A percentile compares a stretch with the other conserved stretches of the same genome.
phyloP scores from a whole-genome alignment of 129 eudicot species.

The Tanacetum coccineum region DNA sequence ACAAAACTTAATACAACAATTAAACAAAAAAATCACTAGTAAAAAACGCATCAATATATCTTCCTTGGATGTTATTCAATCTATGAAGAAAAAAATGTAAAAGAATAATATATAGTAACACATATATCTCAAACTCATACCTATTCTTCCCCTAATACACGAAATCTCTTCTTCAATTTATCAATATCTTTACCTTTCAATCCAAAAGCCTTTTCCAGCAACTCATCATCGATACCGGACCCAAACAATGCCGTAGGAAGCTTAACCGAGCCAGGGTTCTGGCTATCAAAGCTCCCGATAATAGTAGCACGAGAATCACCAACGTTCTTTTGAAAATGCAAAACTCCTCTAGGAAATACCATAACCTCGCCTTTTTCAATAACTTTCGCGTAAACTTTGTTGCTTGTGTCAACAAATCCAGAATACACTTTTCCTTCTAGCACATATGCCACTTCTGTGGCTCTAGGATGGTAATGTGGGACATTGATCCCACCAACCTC shows the following conservation, averaged over 20 bases:
- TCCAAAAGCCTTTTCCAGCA: too few relatives aligned
- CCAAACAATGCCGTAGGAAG: too few relatives aligned
- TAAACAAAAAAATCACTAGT: too few relatives aligned
- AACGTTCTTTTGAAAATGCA: slow-evolving; percentile 86
- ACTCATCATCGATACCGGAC: too few relatives aligned
- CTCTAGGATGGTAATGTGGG: slow-evolving; percentile 85
- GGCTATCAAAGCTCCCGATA: slow-evolving; percentile 75
- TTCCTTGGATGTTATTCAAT: slow-evolving; percentile 16
- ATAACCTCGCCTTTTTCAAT: slow-evolving; percentile 78
- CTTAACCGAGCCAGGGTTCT: slow-evolving; percentile 72
- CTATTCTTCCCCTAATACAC: slow-evolving; percentile 31
- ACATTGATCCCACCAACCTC: slow-evolving; percentile 60
- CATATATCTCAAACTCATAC: slow-evolving; percentile 8
- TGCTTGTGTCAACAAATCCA: slow-evolving; percentile 70
- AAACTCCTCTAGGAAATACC: slow-evolving; percentile 65
- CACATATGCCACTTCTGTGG: slow-evolving; percentile 74
- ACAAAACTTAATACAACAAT: too few relatives aligned
- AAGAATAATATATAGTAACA: slow-evolving; percentile 22
- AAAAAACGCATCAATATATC: slow-evolving; percentile 6
- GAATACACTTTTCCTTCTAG: slow-evolving; percentile 70
- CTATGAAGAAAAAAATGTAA: not conserved
- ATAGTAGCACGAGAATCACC: slow-evolving; percentile 65
- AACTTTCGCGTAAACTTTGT: slow-evolving; percentile 60
- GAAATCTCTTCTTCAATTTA: too few relatives aligned
- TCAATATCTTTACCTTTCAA: too few relatives aligned